Evolutionary conservation across 306 rosid genomes (phyloP).

Genomic region (Ceratonia siliqua): DNA sequence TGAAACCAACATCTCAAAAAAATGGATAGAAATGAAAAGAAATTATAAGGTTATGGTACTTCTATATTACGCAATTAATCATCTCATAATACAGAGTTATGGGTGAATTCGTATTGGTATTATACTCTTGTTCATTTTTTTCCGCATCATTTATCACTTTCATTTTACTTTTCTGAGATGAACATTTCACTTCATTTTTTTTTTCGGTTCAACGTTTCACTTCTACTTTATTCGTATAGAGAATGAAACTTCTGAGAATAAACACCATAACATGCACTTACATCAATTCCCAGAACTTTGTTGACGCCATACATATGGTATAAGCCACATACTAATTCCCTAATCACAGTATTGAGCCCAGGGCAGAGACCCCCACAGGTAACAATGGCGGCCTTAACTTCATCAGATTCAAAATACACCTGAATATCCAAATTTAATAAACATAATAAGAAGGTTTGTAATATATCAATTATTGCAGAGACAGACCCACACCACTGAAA

Average conservation of each 20-base stretch:
- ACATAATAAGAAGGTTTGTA: not conserved
- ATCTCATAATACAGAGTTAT: constrained; percentile 37
- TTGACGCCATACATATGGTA: constrained; percentile 88
- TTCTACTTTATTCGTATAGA: not conserved
- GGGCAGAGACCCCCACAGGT: constrained; percentile 99
- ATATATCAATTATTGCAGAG: not conserved
- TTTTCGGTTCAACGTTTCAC: no score
- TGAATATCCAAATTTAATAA: constrained; percentile 35
- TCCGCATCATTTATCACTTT: not conserved
- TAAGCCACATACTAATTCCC: constrained; percentile 87
- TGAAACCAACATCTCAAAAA: not conserved
- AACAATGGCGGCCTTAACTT: constrained; percentile 88
- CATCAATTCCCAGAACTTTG: constrained; percentile 76
- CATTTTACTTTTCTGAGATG: not conserved
- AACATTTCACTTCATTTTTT: not conserved
- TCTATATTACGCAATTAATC: not conserved
- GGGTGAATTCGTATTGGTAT: not conserved
- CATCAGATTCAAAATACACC: constrained; percentile 84
- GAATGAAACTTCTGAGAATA: not conserved
- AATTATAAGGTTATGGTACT: not conserved
- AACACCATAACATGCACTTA: constrained; percentile 41
- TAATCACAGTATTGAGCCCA: constrained; percentile 93
- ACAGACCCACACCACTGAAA: not conserved
- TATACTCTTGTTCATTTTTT: not conserved
- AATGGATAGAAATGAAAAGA: not conserved